Evolutionary conservation across 2,329 filamentous ascomycete species (phyloP).

Genomic region (Scytalidium lignicola): DNA sequence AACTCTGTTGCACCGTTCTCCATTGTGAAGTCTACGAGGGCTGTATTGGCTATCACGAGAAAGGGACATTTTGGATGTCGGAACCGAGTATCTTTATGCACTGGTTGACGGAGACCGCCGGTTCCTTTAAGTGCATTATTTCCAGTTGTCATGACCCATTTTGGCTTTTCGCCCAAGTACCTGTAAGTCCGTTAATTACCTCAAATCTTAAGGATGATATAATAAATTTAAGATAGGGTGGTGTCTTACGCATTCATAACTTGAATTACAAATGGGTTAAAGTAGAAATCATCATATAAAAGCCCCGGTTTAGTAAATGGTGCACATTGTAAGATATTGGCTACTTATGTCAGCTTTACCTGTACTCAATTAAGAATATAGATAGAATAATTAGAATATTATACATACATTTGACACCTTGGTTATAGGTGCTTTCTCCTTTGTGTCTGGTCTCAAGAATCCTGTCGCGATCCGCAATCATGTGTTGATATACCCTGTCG

Average conservation of each 20-base stretch:
- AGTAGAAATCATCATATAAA: constrained; percentile 29
- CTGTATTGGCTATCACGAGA: constrained; percentile 40
- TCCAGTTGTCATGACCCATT: constrained; percentile 31
- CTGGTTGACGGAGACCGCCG: constrained; percentile 28
- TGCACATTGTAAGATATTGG: constrained; percentile 30
- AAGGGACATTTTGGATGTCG: constrained; percentile 43
- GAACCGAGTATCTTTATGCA: constrained; percentile 36
- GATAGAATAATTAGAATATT: neutral
- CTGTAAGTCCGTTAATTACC: constrained; percentile 12
- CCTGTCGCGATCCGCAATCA: constrained; percentile 23
- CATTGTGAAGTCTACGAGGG: constrained; percentile 36
- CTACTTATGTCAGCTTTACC: constrained; percentile 6
- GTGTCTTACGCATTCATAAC: constrained; percentile 25
- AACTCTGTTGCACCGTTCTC: constrained; percentile 44
- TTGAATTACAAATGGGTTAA: constrained; percentile 31
- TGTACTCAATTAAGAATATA: neutral
- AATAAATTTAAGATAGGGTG: no score
- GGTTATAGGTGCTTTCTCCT: constrained; percentile 18
- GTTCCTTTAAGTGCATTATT: constrained; percentile 29
- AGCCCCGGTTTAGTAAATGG: constrained; percentile 22
- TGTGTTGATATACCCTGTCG: constrained; percentile 23
- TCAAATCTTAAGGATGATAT: no score
- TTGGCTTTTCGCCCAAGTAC: constrained; percentile 30
- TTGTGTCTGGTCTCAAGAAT: constrained; percentile 10
- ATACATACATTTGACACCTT: constrained; percentile 23